Evolutionary conservation across 305 asterid genomes (phyloP).

Genomic region (Solanum hybrid): DNA sequence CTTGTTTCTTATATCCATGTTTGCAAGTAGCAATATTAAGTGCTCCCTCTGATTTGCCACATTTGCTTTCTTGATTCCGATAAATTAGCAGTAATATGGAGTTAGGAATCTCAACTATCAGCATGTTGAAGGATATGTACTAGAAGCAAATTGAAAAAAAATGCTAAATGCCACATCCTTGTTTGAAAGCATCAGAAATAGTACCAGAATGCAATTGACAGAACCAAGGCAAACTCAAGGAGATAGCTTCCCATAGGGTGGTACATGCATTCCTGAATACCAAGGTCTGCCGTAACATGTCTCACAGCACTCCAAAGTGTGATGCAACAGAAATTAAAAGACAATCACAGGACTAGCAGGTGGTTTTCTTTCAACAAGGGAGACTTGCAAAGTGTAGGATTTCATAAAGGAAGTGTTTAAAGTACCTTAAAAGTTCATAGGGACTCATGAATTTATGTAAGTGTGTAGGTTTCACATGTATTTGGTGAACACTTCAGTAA

Average conservation of each 20-base stretch:
- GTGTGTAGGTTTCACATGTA: not conserved
- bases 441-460: not conserved
- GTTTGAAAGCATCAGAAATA: not conserved
- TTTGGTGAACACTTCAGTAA: not conserved
- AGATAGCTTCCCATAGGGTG: not conserved
- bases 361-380: not conserved
- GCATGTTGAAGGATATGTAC: not conserved
- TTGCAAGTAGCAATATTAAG: slow-evolving; percentile 88
- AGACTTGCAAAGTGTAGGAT: not conserved
- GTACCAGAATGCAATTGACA: not conserved
- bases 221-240: not conserved
- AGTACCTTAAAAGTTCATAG: not conserved
- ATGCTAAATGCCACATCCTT: not conserved
- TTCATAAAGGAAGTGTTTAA: not conserved
- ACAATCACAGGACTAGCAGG: not conserved
- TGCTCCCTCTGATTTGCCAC: slow-evolving; percentile 98
- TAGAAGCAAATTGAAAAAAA: not conserved
- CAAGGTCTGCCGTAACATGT: not conserved
- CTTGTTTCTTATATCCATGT: slow-evolving; percentile 74
- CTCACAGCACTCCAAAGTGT: not conserved
- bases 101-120: slow-evolving; percentile 10
- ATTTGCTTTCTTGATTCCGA: slow-evolving; percentile 82
- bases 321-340: not conserved
- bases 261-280: not conserved
- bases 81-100: slow-evolving; percentile 11